Conservation (phyloP, 805 yeast species). For the Barnettozyma vustinii region DNA sequence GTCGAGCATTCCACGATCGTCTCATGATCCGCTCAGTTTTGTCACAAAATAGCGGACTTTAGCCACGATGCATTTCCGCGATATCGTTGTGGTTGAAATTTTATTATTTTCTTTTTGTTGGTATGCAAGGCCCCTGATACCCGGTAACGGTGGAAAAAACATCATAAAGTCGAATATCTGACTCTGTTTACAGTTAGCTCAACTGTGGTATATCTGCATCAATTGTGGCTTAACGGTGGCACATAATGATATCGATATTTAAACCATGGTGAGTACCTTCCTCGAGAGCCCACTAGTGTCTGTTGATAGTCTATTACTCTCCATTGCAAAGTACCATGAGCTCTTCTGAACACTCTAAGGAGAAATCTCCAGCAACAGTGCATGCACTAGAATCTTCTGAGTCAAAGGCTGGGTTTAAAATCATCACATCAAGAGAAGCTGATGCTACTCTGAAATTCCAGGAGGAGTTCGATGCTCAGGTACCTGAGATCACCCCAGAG, state of each 20-base stretch:
- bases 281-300: not conserved
- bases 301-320: not conserved
- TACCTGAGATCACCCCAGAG: conserved; percentile 37
- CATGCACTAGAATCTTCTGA: not conserved
- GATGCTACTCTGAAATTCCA: conserved; percentile 36
- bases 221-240: not conserved
- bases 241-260: not conserved
- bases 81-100: too few relatives aligned
- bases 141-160: too few relatives aligned
- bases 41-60: not conserved
- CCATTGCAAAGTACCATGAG: not conserved
- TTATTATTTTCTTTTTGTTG: too few relatives aligned
- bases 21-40: not conserved
- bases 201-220: not conserved
- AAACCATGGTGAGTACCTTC: not conserved
- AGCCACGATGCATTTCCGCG: not conserved
- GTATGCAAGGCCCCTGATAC: too few relatives aligned
- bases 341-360: not conserved
- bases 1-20: not conserved
- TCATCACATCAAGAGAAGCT: conserved; percentile 32
- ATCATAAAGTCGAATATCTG: not conserved
- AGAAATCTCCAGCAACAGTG: not conserved
- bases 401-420: conserved; percentile 28
- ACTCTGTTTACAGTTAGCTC: not conserved
- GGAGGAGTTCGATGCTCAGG: conserved; percentile 28